Conservation (phyloP, 345 rosid genomes). For the Adansonia digitata region DNA sequence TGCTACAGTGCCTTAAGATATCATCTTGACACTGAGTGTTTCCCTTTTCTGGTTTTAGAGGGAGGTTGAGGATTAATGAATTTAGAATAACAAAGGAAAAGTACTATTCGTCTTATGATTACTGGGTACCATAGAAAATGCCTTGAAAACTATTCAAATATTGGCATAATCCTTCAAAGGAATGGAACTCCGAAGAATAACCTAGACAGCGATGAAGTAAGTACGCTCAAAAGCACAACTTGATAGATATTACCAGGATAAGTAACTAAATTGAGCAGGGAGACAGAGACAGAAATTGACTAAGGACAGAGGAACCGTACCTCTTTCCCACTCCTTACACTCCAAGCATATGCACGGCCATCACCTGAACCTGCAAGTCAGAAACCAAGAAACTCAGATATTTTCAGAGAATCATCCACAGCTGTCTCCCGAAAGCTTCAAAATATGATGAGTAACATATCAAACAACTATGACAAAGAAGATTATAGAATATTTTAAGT, state of each 20-base stretch:
- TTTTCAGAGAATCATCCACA: neutral
- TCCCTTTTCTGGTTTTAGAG: neutral
- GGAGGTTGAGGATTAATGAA: neutral
- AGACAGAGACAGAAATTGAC: neutral
- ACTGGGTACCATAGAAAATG: neutral
- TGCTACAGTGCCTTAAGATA: neutral
- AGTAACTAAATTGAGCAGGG: neutral
- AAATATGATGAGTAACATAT: neutral
- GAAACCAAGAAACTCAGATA: constrained; percentile 11
- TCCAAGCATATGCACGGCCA: constrained; percentile 91
- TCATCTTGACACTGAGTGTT: neutral
- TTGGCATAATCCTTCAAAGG: neutral
- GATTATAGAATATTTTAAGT: neutral
- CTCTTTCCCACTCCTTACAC: constrained; percentile 80
- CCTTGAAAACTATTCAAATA: neutral
- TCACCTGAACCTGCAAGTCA: constrained; percentile 73
- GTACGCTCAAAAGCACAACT: neutral
- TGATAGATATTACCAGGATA: neutral
- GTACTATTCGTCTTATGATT: neutral
- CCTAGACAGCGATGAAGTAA: neutral
- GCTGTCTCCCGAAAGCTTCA: neutral
- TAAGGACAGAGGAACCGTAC: constrained; percentile 33
- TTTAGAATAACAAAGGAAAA: neutral
- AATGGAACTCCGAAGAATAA: neutral
- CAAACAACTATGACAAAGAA: neutral